Evolutionary conservation across 1,284 basidiomycete species (phyloP).

Genomic region (Meira miltonrushii): DNA sequence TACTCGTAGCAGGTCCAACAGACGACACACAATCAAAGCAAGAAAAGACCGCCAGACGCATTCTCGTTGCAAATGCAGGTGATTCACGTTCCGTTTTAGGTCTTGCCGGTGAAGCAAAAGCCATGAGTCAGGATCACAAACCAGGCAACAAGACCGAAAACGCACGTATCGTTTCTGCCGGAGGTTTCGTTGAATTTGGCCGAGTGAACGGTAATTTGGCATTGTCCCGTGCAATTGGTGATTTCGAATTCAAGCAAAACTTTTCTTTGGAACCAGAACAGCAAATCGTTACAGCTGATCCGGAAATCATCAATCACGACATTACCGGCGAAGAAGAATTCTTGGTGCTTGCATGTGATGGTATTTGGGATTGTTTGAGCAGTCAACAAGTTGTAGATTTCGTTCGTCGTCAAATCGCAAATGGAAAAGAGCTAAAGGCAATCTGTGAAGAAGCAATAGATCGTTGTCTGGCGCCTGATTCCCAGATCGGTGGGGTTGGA

Average conservation of each 20-base stretch:
- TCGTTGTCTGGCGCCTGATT: conserved; percentile 88
- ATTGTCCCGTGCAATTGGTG: conserved; percentile 87
- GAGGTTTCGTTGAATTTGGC: conserved; percentile 93
- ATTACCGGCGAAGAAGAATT: conserved; percentile 89
- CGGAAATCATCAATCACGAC: conserved; percentile 79
- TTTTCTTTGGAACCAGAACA: conserved; percentile 71
- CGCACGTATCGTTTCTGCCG: conserved; percentile 80
- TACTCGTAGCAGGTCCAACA: conserved; percentile 32
- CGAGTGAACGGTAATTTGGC: conserved; percentile 98
- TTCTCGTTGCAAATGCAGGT: conserved; percentile 75
- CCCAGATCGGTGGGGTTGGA: conserved; percentile 86
- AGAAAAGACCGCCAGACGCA: conserved; percentile 24
- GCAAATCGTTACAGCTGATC: conserved; percentile 92
- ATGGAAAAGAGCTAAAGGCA: conserved; percentile 71
- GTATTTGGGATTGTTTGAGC: conserved; percentile 95
- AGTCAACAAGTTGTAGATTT: conserved; percentile 92
- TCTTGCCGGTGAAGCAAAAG: conserved; percentile 75
- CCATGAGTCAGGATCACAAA: conserved; percentile 93
- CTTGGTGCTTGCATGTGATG: conserved; percentile 90
- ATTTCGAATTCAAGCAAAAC: conserved; percentile 99
- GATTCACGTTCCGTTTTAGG: conserved; percentile 91
- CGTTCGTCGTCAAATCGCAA: conserved; percentile 73
- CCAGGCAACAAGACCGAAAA: conserved; percentile 84
- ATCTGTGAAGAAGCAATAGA: conserved; percentile 88
- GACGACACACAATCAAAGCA: conserved; percentile 5